Base-by-base conservation (phyloP, 371 early-diverging fungal species). In the Apophysomyces variabilis region DNA sequence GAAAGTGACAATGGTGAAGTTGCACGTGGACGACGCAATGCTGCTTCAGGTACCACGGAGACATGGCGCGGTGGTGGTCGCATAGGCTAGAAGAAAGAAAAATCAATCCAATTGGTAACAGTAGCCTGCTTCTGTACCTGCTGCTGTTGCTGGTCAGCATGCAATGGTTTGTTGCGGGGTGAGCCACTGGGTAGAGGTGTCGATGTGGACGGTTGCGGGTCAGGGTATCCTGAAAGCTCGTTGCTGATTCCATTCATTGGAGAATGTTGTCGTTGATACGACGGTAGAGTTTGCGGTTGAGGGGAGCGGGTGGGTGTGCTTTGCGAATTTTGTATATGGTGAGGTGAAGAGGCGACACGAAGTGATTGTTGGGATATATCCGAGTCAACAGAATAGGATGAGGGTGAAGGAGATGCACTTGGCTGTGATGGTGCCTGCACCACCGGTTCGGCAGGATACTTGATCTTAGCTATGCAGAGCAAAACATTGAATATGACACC, bases 361-460 rank as follows among this genome's bases (percentile, higher is more conserved):
- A 60, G 38, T 65, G 32, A 18, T 39, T 7, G 73, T 64, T 36
- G 64, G 65, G 14, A 68, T 69, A 26, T 21, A 21, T 50, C 54
- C 54, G 59, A 43, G 0, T 66, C 66, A 5, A 68, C 62, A n/a
- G 69, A 65, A 61, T 38, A 73, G 39, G 61, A 47, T 45, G 70
- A 41, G 62, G 66, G 57, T 14, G 59, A 47, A n/a, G 63, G 62
- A 3, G 58, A 47, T 6, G 58, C 72, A 57, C 63, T 61, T 54
- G 72, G 70, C 38, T 50, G 57, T 18, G 56, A 26, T 32, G 64
- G 63, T 65, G 47, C 59, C 16, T 65, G 69, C 59, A 70, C 58
- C 13, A 74, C 68, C 11, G 73, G 67, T 60, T 89, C 89, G 13
- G 84, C 75, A 62, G 87, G 88, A 74, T 90, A 90, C 66, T 87